Evolutionary conservation across 2,329 filamentous ascomycete genomes (phyloP), one percentile per base, ranked within the genome.

Genomic region (Rachicladosporium sp.): DNA sequence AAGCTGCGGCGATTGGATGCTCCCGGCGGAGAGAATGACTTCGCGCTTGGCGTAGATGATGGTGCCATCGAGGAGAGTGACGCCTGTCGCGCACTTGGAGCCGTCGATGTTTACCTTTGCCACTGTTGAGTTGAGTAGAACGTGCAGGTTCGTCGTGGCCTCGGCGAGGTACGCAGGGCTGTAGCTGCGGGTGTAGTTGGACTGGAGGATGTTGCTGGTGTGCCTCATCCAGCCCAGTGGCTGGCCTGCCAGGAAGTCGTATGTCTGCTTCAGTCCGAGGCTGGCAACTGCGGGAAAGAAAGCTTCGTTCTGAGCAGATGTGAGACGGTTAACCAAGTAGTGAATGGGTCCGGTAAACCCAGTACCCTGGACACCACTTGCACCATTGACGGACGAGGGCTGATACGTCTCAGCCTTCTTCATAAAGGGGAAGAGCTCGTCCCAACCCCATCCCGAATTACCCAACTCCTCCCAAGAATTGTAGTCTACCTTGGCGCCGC

Each of bases 1-100:
- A 10, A 76, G 60, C 55, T 71, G 74, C 4, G 69, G 77, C 7
- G 71, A 76, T 50, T 70, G 68, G 31, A 73, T 60, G 21, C 65
- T 69, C 0, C 78, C 78, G 1, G 74, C 74, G 4, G 70, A 69
- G 2, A 82, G 54, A 12, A 41, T 23, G 8, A 2, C 66, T 60
- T 1, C 63, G 57, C 62, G n/a, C 74, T 76, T 47, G 2, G 57
- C 60, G 12, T 46, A 52, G 19, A 63, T 48, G 27, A 46, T 34
- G 10, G 50, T 52, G 2, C 56, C 57, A 34, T 60, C 41, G 29
- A 51, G 45, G 1, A 61, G 43, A 0, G 52, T 59, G 12, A 61
- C 54, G 3, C 60, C 60, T 2, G 48, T 56, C 1, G 56, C 56
- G 10, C 45, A 44, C 3, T 46, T n/a, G 7, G 38, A 33, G 3